Conservation (phyloP, 2,329 filamentous ascomycete species). For the Botryosphaeria agaves region DNA sequence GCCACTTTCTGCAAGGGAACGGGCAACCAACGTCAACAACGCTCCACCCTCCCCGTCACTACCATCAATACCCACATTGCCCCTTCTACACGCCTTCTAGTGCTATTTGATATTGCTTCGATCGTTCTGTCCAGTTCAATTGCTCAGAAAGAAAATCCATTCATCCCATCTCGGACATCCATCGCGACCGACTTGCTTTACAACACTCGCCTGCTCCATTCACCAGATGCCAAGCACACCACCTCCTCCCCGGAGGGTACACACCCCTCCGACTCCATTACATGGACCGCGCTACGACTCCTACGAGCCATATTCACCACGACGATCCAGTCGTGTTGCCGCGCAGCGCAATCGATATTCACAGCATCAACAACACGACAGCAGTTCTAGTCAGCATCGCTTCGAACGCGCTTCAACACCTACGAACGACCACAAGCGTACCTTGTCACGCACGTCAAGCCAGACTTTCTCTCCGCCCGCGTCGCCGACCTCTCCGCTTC, state of each 20-base stretch:
- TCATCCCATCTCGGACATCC: neutral
- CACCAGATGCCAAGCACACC: constrained; percentile 23
- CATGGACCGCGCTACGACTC: constrained; percentile 45
- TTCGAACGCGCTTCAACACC: constrained; percentile 6
- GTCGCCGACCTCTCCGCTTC: constrained; percentile 22
- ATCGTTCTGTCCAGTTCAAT: no score
- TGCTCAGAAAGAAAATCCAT: no score
- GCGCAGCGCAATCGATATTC: constrained; percentile 30
- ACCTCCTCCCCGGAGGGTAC: constrained; percentile 45
- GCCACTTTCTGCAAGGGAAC: no score
- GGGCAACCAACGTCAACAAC: no score
- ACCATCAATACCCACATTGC: no score
- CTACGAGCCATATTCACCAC: constrained; percentile 56
- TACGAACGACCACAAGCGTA: constrained; percentile 5
- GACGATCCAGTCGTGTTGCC: constrained; percentile 50
- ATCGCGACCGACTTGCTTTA: no score
- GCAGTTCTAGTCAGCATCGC: no score
- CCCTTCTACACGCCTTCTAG: no score
- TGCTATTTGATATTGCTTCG: no score
- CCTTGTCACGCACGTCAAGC: constrained; percentile 28
- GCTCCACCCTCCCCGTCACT: no score
- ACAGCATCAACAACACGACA: constrained; percentile 28
- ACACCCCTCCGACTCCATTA: constrained; percentile 51
- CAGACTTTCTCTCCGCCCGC: constrained; percentile 26
- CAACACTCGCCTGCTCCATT: no score